phyloP scores from a whole-genome alignment of 2,329 filamentous ascomycete genomes.

The Pleurostoma richardsiae region DNA sequence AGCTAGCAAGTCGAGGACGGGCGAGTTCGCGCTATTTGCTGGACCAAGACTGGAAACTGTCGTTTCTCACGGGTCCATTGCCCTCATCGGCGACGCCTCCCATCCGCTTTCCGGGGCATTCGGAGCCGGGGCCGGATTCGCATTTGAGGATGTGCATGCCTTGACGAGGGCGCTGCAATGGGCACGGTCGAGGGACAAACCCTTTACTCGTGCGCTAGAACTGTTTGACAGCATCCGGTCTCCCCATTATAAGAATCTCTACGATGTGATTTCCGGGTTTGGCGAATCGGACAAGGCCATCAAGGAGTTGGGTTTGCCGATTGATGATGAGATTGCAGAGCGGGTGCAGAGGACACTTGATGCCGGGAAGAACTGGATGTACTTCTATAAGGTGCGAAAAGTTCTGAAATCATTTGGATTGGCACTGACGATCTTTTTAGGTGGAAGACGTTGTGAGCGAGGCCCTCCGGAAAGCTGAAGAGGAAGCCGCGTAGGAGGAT shows the following conservation, averaged over 20 bases:
- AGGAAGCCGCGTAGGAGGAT: too few relatives aligned
- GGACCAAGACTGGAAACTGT: conserved; percentile 20
- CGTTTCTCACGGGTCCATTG: conserved; percentile 30
- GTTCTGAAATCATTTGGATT: too few relatives aligned
- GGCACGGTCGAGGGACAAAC: neutral
- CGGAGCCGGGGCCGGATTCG: conserved; percentile 31
- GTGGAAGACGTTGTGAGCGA: too few relatives aligned
- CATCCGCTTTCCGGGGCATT: conserved; percentile 46
- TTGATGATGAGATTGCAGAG: neutral
- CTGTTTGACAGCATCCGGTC: neutral
- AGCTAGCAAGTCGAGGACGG: conserved; percentile 16
- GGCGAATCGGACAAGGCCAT: neutral
- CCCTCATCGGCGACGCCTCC: conserved; percentile 49
- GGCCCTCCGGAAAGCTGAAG: too few relatives aligned
- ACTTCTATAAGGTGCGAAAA: neutral
- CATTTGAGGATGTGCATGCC: conserved; percentile 20
- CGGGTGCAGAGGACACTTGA: neutral
- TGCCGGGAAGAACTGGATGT: neutral
- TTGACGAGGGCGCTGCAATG: neutral
- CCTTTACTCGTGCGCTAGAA: neutral
- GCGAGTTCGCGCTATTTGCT: conserved; percentile 21
- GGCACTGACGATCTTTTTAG: too few relatives aligned
- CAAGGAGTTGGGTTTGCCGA: neutral
- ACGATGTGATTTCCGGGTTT: neutral
- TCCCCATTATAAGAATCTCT: neutral